Evolutionary conservation across 148 eudicot genomes (phyloP).

Genomic region (Cornus controversa): DNA sequence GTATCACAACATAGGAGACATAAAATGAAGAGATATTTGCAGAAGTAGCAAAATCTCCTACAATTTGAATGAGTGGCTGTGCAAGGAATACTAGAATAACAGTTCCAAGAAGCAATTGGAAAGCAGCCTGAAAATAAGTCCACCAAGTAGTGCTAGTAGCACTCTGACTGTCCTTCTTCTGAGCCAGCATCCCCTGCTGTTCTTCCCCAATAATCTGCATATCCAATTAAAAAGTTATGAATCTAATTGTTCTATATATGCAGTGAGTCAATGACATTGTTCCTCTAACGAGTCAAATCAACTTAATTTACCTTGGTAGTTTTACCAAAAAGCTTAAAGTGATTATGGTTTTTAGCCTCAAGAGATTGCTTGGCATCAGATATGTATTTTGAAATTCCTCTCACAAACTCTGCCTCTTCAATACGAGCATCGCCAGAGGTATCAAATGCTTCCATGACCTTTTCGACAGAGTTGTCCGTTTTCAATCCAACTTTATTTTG

Average conservation of each 20-base stretch:
- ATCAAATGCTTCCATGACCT: slow-evolving; percentile 25
- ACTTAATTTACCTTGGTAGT: not conserved
- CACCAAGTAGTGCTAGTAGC: slow-evolving; percentile 1
- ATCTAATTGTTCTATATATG: not conserved
- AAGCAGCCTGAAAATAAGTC: slow-evolving; percentile 20
- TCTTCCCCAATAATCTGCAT: slow-evolving; percentile 13
- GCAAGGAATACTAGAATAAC: slow-evolving; percentile 13
- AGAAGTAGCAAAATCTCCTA: slow-evolving; percentile 13
- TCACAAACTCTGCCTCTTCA: slow-evolving; percentile 19
- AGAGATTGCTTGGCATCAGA: slow-evolving; percentile 11
- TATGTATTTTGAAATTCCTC: slow-evolving; percentile 5
- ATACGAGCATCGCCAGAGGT: slow-evolving; percentile 27
- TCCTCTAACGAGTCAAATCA: not conserved
- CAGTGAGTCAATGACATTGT: not conserved
- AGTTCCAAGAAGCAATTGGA: slow-evolving; percentile 22
- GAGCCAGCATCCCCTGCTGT: slow-evolving; percentile 7
- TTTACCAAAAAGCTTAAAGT: not conserved
- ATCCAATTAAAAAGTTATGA: not conserved
- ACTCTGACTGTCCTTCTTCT: not conserved
- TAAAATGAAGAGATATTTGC: slow-evolving; percentile 26
- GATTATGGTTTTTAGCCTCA: not conserved
- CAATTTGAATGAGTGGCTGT: slow-evolving; percentile 23
- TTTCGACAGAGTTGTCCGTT: slow-evolving; percentile 16
- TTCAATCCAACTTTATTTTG: slow-evolving; percentile 15
- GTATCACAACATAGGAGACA: slow-evolving; percentile 31